These are phyloP conservation scores for Phyllosticta paracitricarpa DNA, from an alignment of 2,329 filamentous ascomycete species.

Conservation along the genomic window DNA sequence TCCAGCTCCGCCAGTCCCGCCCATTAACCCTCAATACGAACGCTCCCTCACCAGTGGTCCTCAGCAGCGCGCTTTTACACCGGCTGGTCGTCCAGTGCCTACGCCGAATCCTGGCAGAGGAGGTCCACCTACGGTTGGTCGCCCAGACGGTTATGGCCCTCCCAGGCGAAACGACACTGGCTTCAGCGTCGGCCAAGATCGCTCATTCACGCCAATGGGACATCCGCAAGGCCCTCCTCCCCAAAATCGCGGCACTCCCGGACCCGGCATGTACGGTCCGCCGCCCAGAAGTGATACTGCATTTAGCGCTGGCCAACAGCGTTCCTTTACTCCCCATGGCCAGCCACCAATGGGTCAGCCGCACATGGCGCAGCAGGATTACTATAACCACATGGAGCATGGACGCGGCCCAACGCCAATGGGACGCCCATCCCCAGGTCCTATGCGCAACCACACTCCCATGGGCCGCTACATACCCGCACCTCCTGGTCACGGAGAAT, in stretches of 20 bases:
- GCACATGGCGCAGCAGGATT: conserved; percentile 2
- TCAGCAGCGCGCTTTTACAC: conserved; percentile 15
- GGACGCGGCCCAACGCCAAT: conserved; percentile 23
- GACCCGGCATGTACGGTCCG: neutral
- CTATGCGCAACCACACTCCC: conserved; percentile 6
- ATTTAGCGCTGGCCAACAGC: conserved; percentile 1
- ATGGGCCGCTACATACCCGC: conserved; percentile 2
- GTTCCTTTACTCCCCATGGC: conserved; percentile 17
- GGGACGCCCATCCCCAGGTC: conserved; percentile 16
- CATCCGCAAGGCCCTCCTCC: conserved; percentile 20
- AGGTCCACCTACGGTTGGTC: neutral
- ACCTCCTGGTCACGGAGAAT: neutral
- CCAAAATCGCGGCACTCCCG: conserved; percentile 12
- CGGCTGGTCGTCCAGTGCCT: neutral
- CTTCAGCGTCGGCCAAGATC: conserved; percentile 4
- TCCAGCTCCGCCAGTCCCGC: conserved; percentile 20
- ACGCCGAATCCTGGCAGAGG: neutral
- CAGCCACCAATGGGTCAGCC: conserved; percentile 11
- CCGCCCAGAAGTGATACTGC: conserved; percentile 5
- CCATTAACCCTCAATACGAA: conserved; percentile 14
- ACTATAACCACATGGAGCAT: conserved; percentile 11
- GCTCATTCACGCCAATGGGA: conserved; percentile 13
- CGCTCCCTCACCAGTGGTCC: conserved; percentile 11
- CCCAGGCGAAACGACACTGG: neutral
- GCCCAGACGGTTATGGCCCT: neutral